Evolutionary conservation across 2,329 filamentous ascomycete species (phyloP), one percentile per base, ranked within the genome.

Genomic region (Fusarium nanum): DNA sequence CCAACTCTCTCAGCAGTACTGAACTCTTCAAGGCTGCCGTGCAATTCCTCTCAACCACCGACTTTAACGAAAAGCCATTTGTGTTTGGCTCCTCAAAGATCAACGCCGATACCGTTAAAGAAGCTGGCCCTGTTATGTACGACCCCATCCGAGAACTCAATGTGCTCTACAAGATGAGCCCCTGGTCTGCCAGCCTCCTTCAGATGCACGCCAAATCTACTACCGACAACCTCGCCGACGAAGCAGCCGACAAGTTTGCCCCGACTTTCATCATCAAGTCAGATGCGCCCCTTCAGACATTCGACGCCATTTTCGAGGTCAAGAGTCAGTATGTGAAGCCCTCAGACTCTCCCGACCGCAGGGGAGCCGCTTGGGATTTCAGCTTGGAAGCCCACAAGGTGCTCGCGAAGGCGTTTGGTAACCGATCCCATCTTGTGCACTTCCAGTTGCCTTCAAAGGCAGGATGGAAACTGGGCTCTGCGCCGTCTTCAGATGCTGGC

Each of bases 21-120:
- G 95, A 98, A 79, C 86, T 98, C 46, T 98, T 99, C 86, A 98
- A 98, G 80, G 94, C 93, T 5, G 90, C 91, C 2, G 83, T 99
- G n/a, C 95, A 98, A 77, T 96, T 95, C 72, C 83, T 99, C 20
- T 89, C 92, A 2, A 87, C 88, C 3, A 91, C 88, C 40, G 91
- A 97, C 75, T 83, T 98, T 57, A 84, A 83, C 60, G 91, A 88
- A 73, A 92, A 88, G 70, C 89, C 92, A 0, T 85, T 91, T 34
- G 71, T 86, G 2, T 83, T 89, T 58, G 82, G 76, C 73, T 79
- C 76, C 74, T 58, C 75, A 3, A 76, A 76, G 37, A 60, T 69
- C 4, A 74, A 72, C 40, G 41, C 64, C 5, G 85, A 83, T 62
- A 70, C 75, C 27, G 76, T 82, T 64, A 79, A 80, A 67, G 82